Conservation (phyloP, 2,329 filamentous ascomycete genomes). For the Pyricularia sp. region DNA sequence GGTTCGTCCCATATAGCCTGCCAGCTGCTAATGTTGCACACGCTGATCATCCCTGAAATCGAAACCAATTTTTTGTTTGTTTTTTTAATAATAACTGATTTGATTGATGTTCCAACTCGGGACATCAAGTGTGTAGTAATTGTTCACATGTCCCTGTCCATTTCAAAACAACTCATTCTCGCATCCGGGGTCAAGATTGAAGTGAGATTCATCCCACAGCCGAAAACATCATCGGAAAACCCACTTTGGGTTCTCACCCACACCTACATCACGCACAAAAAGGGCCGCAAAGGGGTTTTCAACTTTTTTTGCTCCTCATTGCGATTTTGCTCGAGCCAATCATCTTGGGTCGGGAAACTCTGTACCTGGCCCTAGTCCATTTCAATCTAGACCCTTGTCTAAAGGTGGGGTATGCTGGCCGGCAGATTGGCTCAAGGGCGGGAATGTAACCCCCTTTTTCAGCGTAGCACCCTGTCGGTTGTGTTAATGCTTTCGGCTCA, state of each 20-base stretch:
- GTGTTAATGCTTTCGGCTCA: not conserved
- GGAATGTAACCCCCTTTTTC: slow-evolving; percentile 4
- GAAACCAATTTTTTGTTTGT: not conserved
- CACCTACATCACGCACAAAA: not conserved
- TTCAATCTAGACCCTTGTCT: not conserved
- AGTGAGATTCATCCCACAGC: not conserved
- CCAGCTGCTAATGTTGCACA: not conserved
- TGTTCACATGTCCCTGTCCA: not conserved
- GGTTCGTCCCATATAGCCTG: not conserved
- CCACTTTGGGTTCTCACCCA: not conserved
- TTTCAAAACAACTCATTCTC: not conserved
- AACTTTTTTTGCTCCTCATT: not conserved
- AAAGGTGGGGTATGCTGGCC: slow-evolving; percentile 3
- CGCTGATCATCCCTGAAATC: not conserved
- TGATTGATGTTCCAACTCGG: not conserved
- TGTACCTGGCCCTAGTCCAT: not conserved
- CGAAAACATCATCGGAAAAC: not conserved
- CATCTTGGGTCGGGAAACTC: not conserved
- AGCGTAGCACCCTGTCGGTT: not conserved
- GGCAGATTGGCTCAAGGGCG: slow-evolving; percentile 4
- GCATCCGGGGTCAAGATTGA: not conserved
- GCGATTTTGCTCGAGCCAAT: not conserved
- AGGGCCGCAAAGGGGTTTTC: not conserved
- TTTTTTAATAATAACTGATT: not conserved
- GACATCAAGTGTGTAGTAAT: not conserved